A percentile compares a stretch with the other conserved stretches of the same genome.
phyloP scores from a whole-genome alignment of 495 filamentous ascomycete species.

The Hypomontagnella monticulosa region DNA sequence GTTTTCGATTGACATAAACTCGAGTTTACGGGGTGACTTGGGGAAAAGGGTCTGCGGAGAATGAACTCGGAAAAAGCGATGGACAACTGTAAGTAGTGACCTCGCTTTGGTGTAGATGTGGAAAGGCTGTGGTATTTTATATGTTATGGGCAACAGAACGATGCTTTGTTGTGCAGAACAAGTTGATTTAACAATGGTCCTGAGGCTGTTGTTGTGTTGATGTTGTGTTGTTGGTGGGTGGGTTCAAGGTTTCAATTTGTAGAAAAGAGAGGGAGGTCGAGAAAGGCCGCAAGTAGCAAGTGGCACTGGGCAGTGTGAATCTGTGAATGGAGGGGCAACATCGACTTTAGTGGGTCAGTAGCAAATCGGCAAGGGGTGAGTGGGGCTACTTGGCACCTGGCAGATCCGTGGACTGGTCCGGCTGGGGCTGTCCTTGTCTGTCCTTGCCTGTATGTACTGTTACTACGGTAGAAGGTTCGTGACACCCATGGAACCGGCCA shows the following conservation, averaged over 20 bases:
- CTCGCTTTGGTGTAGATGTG: constrained; percentile 44
- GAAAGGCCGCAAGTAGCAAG: constrained; percentile 39
- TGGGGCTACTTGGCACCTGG: constrained; percentile 30
- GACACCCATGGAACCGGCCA: constrained; percentile 29
- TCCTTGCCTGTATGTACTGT: not conserved
- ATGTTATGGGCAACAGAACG: constrained; percentile 16
- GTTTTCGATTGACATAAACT: constrained; percentile 99
- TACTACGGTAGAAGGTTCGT: constrained; percentile 30
- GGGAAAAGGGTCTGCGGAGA: constrained; percentile 55
- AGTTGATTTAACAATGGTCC: constrained; percentile 15
- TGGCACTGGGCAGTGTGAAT: constrained; percentile 19
- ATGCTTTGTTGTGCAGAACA: constrained; percentile 10
- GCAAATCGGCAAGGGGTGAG: constrained; percentile 37
- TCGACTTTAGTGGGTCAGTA: constrained; percentile 24
- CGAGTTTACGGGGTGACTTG: constrained; percentile 60
- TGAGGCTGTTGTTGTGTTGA: constrained; percentile 30
- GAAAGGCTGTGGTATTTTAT: constrained; percentile 7
- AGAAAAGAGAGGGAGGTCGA: constrained; percentile 34
- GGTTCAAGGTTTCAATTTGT: constrained; percentile 35
- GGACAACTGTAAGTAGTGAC: constrained; percentile 51
- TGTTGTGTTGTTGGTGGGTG: constrained; percentile 39
- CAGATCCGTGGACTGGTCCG: constrained; percentile 4
- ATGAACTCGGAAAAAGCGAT: constrained; percentile 52
- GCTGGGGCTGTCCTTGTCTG: constrained; percentile 12
- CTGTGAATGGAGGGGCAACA: constrained; percentile 44